Conservation (phyloP, 345 rosid genomes). For the Ceriops tagal region DNA sequence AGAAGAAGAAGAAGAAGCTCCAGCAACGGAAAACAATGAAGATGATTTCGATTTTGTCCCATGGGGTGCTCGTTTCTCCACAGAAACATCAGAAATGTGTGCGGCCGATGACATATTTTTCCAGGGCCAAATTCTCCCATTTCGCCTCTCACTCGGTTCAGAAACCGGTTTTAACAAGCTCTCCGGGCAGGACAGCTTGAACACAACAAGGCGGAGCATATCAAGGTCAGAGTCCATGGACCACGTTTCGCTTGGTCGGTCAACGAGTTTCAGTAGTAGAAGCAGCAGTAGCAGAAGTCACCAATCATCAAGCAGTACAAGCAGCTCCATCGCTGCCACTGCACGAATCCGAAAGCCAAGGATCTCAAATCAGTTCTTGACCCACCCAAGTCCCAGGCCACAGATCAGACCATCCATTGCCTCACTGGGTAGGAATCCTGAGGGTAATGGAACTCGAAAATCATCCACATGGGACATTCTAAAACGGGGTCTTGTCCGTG, state of each 20-base stretch:
- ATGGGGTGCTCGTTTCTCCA: conserved; percentile 33
- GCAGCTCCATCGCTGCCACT: neutral
- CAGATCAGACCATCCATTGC: conserved; percentile 48
- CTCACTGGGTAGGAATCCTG: conserved; percentile 18
- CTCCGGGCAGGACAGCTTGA: conserved; percentile 15
- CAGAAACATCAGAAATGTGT: conserved; percentile 51
- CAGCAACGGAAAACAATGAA: conserved; percentile 19
- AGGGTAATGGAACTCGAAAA: conserved; percentile 32
- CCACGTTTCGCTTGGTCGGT: conserved; percentile 22
- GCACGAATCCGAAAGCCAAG: conserved; percentile 32
- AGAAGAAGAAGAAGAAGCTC: conserved; percentile 4
- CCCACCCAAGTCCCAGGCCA: conserved; percentile 73
- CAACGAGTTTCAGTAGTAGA: conserved; percentile 39
- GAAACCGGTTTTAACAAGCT: conserved; percentile 27
- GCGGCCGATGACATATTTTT: conserved; percentile 74
- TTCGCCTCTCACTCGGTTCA: conserved; percentile 57
- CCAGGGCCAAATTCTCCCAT: conserved; percentile 64
- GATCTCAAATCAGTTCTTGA: conserved; percentile 42
- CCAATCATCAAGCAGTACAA: conserved; percentile 25
- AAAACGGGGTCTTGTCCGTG: conserved; percentile 60
- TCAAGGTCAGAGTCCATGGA: conserved; percentile 61
- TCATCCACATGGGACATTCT: conserved; percentile 71
- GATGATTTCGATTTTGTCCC: conserved; percentile 62
- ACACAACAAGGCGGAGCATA: conserved; percentile 17
- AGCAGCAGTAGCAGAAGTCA: conserved; percentile 44